Percentiles rank a stretch among this genome's conserved stretches.
phyloP scores from a whole-genome alignment of 1,139 yeast genomes.

The Yamadazyma buinensis region DNA sequence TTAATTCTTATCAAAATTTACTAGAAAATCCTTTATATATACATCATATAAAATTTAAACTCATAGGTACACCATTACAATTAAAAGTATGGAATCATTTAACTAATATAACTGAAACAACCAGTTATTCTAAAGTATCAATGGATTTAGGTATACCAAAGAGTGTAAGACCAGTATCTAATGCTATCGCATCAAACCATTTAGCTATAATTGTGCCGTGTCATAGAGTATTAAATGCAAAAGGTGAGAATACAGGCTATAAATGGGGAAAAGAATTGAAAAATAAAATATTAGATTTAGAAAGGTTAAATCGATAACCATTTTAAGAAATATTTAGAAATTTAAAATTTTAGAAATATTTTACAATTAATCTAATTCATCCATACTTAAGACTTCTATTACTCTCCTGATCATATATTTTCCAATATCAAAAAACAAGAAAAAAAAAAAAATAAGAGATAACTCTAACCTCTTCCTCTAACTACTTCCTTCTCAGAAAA shows the following conservation, averaged over 20 bases:
- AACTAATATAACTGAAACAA: neutral
- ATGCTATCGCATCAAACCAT: constrained; percentile 4
- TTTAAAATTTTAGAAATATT: too few relatives aligned
- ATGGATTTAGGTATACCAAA: neutral
- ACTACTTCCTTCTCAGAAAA: too few relatives aligned
- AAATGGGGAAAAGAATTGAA: constrained; percentile 4
- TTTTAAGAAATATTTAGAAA: too few relatives aligned
- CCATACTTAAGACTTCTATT: too few relatives aligned
- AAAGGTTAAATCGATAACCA: neutral
- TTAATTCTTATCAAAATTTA: neutral
- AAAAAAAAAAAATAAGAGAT: too few relatives aligned
- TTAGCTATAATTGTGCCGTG: constrained; percentile 3
- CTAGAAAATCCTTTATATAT: neutral
- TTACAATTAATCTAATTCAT: too few relatives aligned
- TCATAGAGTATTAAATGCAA: constrained; percentile 3
- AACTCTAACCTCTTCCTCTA: too few relatives aligned
- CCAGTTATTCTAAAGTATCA: constrained; percentile 1
- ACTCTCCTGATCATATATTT: too few relatives aligned
- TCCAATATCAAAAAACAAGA: too few relatives aligned
- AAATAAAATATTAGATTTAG: constrained; percentile 1
- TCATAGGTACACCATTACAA: constrained; percentile 2
- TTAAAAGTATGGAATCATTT: constrained; percentile 3
- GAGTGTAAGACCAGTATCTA: constrained; percentile 4
- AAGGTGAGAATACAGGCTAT: constrained; percentile 5
- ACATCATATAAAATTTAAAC: neutral